These are phyloP conservation scores for Suillus spraguei DNA, from an alignment of 768 basidiomycete species.

Conservation along the genomic window DNA sequence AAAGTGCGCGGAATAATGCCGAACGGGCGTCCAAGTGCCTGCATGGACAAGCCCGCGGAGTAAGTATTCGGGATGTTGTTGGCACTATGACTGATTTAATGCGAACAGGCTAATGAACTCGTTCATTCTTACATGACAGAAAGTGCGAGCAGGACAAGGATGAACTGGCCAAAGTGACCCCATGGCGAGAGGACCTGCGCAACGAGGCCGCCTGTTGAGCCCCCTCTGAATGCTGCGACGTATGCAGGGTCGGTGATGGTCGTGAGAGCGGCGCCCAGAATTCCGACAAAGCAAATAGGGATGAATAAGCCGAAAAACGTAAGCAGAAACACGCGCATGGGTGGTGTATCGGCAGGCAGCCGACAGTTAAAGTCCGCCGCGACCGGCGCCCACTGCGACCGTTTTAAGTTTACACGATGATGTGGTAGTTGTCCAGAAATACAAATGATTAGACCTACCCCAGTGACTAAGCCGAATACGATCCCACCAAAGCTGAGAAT, in stretches of 20 bases:
- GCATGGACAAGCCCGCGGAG: conserved; percentile 48
- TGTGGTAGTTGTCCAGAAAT: neutral
- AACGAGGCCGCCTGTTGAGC: conserved; percentile 46
- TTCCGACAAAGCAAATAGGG: conserved; percentile 42
- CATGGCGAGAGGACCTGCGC: conserved; percentile 47
- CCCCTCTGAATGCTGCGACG: conserved; percentile 40
- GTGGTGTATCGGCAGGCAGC: conserved; percentile 45
- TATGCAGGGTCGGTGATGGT: conserved; percentile 44
- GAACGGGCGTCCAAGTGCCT: conserved; percentile 46
- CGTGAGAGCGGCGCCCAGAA: conserved; percentile 42
- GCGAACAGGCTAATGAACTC: conserved; percentile 6
- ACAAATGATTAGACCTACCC: conserved; percentile 30
- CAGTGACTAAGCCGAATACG: conserved; percentile 49
- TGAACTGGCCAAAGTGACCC: conserved; percentile 43
- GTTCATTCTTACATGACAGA: conserved; percentile 39
- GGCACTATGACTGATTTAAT: conserved; percentile 25
- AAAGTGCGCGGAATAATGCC: conserved; percentile 46
- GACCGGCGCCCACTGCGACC: conserved; percentile 46
- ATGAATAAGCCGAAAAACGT: conserved; percentile 55
- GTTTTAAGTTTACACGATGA: neutral
- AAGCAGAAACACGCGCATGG: conserved; percentile 46
- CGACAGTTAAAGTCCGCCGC: conserved; percentile 59
- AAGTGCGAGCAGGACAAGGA: conserved; percentile 44
- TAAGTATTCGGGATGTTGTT: conserved; percentile 49
- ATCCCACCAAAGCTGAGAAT: conserved; percentile 56